Conservation (phyloP, 129 eudicot genomes). For the Logfia minima region DNA sequence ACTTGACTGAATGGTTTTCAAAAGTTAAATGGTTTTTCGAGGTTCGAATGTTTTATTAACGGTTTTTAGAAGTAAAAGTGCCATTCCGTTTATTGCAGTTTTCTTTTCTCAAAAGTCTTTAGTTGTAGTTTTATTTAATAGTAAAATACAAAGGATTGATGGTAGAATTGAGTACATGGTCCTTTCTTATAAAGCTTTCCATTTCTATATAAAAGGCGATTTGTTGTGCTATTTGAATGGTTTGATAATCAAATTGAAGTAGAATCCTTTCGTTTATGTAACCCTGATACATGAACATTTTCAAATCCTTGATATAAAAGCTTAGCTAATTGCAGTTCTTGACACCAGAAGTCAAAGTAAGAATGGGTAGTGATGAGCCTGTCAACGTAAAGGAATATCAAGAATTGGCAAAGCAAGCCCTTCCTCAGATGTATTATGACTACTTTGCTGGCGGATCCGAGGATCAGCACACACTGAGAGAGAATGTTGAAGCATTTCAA, state of each 20-base stretch:
- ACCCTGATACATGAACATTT: not conserved
- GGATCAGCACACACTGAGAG: constrained; percentile 71
- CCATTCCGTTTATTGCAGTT: not conserved
- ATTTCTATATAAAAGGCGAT: not conserved
- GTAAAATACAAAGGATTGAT: too few species aligned
- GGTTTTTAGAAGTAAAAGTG: not conserved
- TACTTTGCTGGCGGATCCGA: constrained; percentile 76
- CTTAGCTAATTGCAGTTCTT: constrained; percentile 14
- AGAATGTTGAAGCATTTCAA: constrained; percentile 62
- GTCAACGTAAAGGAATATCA: constrained; percentile 71
- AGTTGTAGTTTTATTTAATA: too few species aligned
- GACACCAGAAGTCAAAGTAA: constrained; percentile 16
- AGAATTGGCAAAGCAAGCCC: constrained; percentile 59
- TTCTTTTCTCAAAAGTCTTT: too few species aligned
- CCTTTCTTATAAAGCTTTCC: too few species aligned
- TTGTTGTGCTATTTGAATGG: not conserved
- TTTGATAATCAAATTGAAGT: not conserved
- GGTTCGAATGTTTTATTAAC: not conserved
- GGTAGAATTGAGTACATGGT: too few species aligned
- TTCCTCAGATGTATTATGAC: constrained; percentile 89
- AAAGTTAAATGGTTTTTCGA: too few species aligned
- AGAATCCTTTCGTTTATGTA: not conserved
- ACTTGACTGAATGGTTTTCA: not conserved
- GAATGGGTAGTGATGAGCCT: constrained; percentile 45
- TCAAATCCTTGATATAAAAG: not conserved